Evolutionary conservation across 495 filamentous ascomycete genomes (phyloP).

Genomic region (Cercophora scortea): DNA sequence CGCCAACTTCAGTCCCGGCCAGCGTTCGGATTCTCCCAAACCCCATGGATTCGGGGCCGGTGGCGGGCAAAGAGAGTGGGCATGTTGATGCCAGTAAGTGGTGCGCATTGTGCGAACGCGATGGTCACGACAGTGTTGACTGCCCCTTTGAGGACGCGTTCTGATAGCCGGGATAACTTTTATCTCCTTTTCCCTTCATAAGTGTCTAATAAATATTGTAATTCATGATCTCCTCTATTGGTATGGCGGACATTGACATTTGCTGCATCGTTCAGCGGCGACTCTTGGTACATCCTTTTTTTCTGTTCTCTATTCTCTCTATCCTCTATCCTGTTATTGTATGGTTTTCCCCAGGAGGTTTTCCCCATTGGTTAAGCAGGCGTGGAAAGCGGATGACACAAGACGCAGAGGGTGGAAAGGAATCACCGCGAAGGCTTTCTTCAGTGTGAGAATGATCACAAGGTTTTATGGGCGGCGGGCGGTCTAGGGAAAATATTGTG

Average conservation of each 20-base stretch:
- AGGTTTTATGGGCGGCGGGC: too few relatives aligned
- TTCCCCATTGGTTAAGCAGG: too few relatives aligned
- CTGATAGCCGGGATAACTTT: slow-evolving; percentile 11
- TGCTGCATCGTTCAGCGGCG: background rate
- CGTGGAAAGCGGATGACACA: too few relatives aligned
- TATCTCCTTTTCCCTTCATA: background rate
- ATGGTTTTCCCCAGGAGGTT: background rate
- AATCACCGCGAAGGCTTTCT: too few relatives aligned
- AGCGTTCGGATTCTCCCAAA: slow-evolving; percentile 41
- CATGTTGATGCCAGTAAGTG: slow-evolving; percentile 79
- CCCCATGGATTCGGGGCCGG: slow-evolving; percentile 60
- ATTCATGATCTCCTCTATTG: background rate
- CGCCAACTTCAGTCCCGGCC: slow-evolving; percentile 1
- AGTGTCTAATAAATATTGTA: background rate
- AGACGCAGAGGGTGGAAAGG: too few relatives aligned
- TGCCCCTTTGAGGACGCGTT: slow-evolving; percentile 89
- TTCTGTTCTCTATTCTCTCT: background rate
- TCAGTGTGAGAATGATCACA: too few relatives aligned
- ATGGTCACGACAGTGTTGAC: slow-evolving; percentile 92
- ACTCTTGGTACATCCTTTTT: background rate
- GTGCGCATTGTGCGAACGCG: slow-evolving; percentile 94
- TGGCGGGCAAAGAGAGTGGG: slow-evolving; percentile 73
- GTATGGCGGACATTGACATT: too few relatives aligned
- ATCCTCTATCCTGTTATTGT: background rate
- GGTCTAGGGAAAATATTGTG: too few relatives aligned